Evolutionary conservation across 2,329 filamentous ascomycete genomes (phyloP).

Genomic region (Trichophyton schoenleinii): DNA sequence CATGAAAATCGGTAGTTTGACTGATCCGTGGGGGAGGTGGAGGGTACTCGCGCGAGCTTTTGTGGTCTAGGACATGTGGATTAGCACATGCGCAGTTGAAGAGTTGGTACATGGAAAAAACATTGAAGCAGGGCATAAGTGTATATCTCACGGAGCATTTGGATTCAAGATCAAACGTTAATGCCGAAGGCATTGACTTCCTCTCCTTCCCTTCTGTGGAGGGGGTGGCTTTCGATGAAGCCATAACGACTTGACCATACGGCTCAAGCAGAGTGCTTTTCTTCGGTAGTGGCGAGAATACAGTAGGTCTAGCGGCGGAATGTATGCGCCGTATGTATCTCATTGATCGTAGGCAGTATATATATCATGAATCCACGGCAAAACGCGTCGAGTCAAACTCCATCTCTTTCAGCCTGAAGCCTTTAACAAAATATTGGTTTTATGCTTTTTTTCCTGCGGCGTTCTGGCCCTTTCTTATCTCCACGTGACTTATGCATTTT

Average conservation of each 20-base stretch:
- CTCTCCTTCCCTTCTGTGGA: constrained; percentile 18
- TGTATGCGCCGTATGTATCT: not conserved
- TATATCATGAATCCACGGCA: not conserved
- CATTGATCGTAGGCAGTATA: not conserved
- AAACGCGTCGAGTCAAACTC: no score
- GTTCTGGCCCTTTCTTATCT: no score
- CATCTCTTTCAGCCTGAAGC: no score
- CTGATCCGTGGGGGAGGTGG: constrained; percentile 79
- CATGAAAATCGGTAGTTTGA: constrained; percentile 93
- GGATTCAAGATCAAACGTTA: constrained; percentile 66
- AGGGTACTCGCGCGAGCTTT: constrained; percentile 83
- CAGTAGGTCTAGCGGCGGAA: not conserved
- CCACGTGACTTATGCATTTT: no score
- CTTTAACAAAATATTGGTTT: no score
- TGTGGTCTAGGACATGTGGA: constrained; percentile 56
- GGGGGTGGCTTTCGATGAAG: not conserved
- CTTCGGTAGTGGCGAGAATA: not conserved
- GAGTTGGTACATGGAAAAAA: not conserved
- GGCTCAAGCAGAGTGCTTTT: no score
- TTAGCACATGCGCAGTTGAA: not conserved
- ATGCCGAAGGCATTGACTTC: constrained; percentile 43
- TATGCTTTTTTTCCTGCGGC: no score
- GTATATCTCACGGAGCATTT: constrained; percentile 58
- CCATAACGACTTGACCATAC: not conserved
- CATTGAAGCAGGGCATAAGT: not conserved